A percentile compares a stretch with the other conserved stretches of the same genome.
Conservation (phyloP, 768 basidiomycete genomes). For the Lactifluus echinatus region DNA sequence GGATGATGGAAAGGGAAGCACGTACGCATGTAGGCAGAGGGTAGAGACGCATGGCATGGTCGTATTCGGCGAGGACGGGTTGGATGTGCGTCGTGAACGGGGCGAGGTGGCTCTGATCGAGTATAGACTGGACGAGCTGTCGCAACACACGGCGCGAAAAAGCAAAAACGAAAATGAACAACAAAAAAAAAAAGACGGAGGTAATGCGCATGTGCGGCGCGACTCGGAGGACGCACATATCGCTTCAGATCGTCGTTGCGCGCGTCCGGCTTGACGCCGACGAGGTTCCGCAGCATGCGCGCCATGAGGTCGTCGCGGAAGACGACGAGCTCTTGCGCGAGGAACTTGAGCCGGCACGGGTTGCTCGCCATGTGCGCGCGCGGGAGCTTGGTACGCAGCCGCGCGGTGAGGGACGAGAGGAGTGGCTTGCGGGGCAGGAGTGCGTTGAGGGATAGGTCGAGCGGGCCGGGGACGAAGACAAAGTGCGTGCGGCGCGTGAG, state of each 20-base stretch:
- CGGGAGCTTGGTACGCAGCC: constrained; percentile 64
- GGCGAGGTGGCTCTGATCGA: constrained; percentile 92
- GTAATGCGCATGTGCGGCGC: no score
- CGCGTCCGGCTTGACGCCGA: constrained; percentile 78
- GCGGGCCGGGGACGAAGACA: constrained; percentile 89
- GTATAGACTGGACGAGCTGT: constrained; percentile 90
- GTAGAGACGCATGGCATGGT: constrained; percentile 87
- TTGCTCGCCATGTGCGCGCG: constrained; percentile 80
- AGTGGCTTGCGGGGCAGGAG: constrained; percentile 77
- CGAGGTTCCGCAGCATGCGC: constrained; percentile 84
- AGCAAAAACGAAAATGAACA: not conserved
- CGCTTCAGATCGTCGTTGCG: constrained; percentile 75
- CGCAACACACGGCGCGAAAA: not conserved
- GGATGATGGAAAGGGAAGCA: constrained; percentile 2
- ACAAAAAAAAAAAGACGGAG: no score
- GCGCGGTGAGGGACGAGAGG: constrained; percentile 62
- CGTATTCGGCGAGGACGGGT: constrained; percentile 82
- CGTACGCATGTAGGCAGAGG: constrained; percentile 88
- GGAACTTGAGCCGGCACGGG: constrained; percentile 91
- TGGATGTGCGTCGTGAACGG: constrained; percentile 80
- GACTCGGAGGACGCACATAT: no score
- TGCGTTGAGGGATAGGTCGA: constrained; percentile 77
- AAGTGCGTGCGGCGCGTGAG: constrained; percentile 80
- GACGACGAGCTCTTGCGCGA: constrained; percentile 90
- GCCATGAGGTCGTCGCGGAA: constrained; percentile 93